Conservation (phyloP, 225 moss, liverwort and hornwort genomes). For the Marchantia paleacea region DNA sequence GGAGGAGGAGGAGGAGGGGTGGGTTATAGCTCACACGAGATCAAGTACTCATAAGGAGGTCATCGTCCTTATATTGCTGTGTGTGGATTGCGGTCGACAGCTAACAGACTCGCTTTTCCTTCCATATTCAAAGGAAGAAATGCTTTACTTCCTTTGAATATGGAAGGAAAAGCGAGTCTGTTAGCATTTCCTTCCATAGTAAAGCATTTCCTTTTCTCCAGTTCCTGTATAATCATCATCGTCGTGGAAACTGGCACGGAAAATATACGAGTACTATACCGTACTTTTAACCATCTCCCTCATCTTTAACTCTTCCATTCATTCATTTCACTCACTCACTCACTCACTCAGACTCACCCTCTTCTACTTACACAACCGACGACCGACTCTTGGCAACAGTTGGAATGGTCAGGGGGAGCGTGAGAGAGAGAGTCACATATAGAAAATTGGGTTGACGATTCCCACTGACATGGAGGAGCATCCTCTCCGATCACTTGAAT, state of each 20-base stretch:
- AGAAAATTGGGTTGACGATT: not conserved
- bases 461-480: not conserved
- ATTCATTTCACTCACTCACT: not conserved
- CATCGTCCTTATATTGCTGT: constrained; percentile 2
- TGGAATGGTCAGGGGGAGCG: not conserved
- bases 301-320: not conserved
- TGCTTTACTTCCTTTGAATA: not conserved
- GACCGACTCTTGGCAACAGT: not conserved
- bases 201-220: not conserved
- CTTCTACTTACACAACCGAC: not conserved
- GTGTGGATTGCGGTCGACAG: constrained; percentile 4
- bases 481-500: constrained; percentile 1
- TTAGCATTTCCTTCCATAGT: not conserved
- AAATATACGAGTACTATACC: not conserved
- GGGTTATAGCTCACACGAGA: constrained; percentile 13
- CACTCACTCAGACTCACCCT: too few species aligned
- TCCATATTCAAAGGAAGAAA: not conserved
- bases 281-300: not conserved
- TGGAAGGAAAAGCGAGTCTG: not conserved
- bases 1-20: not conserved
- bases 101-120: not conserved
- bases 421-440: not conserved
- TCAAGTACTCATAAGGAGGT: constrained; percentile 5
- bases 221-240: constrained; percentile 2
- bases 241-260: not conserved